phyloP scores from a whole-genome alignment of 305 asterid species.

The Fraxinus dipetala region DNA sequence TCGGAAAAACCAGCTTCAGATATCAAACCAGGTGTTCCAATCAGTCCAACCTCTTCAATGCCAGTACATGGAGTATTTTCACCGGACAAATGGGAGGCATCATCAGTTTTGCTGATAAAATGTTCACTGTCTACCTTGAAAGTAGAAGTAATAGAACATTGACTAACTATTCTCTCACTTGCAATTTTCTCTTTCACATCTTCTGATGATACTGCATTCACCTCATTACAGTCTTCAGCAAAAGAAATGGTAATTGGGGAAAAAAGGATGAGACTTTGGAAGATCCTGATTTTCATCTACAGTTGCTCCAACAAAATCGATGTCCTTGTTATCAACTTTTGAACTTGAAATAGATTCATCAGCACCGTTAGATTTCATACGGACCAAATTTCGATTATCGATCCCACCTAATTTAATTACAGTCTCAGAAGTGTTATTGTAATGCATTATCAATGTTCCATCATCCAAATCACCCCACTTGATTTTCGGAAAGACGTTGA shows the following conservation, averaged over 20 bases:
- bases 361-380: conserved; percentile 28
- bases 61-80: conserved; percentile 25
- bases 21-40: conserved; percentile 20
- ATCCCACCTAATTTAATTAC: conserved; percentile 39
- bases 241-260: conserved; percentile 27
- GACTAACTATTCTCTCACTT: conserved; percentile 38
- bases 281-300: conserved; percentile 30
- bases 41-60: conserved; percentile 29
- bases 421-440: conserved; percentile 44
- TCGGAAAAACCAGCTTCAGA: conserved; percentile 30
- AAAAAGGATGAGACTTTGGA: conserved; percentile 25
- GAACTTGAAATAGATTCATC: conserved; percentile 28
- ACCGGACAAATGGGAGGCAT: conserved; percentile 2
- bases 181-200: conserved; percentile 51
- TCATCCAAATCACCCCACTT: conserved; percentile 98
- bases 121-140: conserved; percentile 27
- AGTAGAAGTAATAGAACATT: conserved; percentile 28
- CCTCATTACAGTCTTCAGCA: conserved; percentile 34
- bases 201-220: conserved; percentile 47
- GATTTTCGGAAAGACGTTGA: conserved; percentile 50
- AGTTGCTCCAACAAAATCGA: conserved; percentile 9
- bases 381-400: conserved; percentile 29
- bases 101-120: conserved; percentile 30
- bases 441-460: conserved; percentile 53
- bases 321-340: conserved; percentile 29